Conservation (phyloP, 306 rosid species). For the Gillenia trifoliata region DNA sequence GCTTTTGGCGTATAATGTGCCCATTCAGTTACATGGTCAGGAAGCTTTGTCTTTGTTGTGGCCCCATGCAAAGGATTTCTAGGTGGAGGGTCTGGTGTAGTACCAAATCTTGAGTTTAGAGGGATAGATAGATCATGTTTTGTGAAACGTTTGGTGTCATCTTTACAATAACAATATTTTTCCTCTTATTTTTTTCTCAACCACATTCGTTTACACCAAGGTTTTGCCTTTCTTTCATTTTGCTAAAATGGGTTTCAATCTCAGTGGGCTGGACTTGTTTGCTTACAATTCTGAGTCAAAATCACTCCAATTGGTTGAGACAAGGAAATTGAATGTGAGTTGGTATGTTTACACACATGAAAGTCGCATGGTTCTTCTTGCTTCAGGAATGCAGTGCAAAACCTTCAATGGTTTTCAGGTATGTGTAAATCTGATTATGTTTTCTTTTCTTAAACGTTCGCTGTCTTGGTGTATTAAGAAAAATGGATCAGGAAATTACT, state of each 20-base stretch:
- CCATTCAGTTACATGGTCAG: background rate
- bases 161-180: background rate
- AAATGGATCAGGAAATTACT: background rate
- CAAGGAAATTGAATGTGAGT: constrained; percentile 76
- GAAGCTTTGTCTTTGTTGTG: background rate
- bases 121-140: background rate
- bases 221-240: background rate
- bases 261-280: constrained; percentile 94
- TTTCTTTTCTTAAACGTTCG: background rate
- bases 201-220: background rate
- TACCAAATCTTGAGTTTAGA: background rate
- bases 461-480: background rate
- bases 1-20: background rate
- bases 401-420: constrained; percentile 97
- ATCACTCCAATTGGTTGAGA: constrained; percentile 76
- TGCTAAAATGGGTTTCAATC: constrained; percentile 23
- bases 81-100: background rate
- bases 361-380: constrained; percentile 97
- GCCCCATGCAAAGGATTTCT: background rate
- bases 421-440: constrained; percentile 13
- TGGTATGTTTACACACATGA: constrained; percentile 96
- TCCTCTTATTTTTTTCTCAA: background rate
- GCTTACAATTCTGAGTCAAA: constrained; percentile 58
- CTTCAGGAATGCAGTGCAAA: constrained; percentile 98
- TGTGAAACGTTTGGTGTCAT: background rate